Conservation (phyloP, 352 stramenopile genomes). For the Phytophthora idaei region DNA sequence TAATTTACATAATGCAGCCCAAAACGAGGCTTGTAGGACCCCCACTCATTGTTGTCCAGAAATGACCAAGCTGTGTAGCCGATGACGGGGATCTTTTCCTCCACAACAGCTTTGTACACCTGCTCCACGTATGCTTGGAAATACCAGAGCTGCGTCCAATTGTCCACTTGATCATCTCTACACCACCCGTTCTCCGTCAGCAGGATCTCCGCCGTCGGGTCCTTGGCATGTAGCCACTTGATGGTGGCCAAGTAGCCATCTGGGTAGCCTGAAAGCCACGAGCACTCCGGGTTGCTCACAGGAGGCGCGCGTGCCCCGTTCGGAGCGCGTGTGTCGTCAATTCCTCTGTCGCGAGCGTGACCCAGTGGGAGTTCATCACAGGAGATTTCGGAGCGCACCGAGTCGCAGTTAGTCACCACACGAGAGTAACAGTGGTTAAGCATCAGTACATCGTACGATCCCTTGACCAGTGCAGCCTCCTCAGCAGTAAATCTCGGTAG, state of each 20-base stretch:
- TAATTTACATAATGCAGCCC: conserved; percentile 67
- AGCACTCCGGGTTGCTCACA: conserved; percentile 38
- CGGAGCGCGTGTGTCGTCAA: conserved; percentile 59
- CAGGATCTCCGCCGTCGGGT: conserved; percentile 52
- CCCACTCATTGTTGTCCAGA: conserved; percentile 96
- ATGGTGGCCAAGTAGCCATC: conserved; percentile 64
- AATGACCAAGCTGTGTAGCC: conserved; percentile 95
- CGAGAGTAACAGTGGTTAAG: conserved; percentile 92
- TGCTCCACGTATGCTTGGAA: conserved; percentile 59
- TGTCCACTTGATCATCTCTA: conserved; percentile 53
- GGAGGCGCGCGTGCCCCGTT: conserved; percentile 49
- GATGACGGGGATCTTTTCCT: conserved; percentile 75
- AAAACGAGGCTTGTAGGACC: conserved; percentile 66
- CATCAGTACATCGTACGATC: conserved; percentile 94
- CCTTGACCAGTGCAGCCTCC: conserved; percentile 75
- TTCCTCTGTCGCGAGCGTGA: conserved; percentile 52
- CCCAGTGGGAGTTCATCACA: conserved; percentile 44
- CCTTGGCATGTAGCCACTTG: conserved; percentile 68
- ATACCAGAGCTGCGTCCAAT: conserved; percentile 67
- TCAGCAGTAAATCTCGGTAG: conserved; percentile 88
- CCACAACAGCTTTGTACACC: conserved; percentile 59
- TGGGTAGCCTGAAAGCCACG: conserved; percentile 51
- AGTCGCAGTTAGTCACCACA: conserved; percentile 55
- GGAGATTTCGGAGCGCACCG: conserved; percentile 32
- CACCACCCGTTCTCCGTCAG: conserved; percentile 77